Percentiles rank a stretch among this genome's conserved stretches.
Evolutionary conservation across 345 rosid genomes (phyloP).

Genomic region (Eucalyptus urophylla): DNA sequence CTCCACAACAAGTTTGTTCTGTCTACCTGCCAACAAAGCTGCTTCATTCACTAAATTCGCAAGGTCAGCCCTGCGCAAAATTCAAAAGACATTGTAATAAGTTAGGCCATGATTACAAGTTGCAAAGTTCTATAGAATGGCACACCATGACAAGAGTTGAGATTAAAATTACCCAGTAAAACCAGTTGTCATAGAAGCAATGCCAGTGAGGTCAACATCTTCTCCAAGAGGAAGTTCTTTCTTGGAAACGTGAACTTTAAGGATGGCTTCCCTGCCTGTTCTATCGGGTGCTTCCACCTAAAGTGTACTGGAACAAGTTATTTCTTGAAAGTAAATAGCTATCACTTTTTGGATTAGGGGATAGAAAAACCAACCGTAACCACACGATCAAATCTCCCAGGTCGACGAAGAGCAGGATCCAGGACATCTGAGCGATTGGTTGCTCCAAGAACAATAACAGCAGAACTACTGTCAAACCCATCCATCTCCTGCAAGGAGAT

Average conservation of each 20-base stretch:
- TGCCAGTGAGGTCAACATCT: conserved; percentile 58
- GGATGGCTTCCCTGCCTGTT: conserved; percentile 86
- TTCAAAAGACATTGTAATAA: not conserved
- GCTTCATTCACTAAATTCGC: conserved; percentile 98
- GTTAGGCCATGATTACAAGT: not conserved
- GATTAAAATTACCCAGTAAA: conserved; percentile 64
- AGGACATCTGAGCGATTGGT: conserved; percentile 95
- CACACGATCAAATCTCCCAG: conserved; percentile 98
- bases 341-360: not conserved
- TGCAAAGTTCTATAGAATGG: not conserved
- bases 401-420: conserved; percentile 92
- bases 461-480: conserved; percentile 94
- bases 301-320: not conserved
- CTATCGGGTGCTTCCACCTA: conserved; percentile 95
- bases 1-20: conserved; percentile 61
- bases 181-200: conserved; percentile 97
- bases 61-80: conserved; percentile 77
- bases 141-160: not conserved
- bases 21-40: conserved; percentile 93
- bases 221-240: conserved; percentile 79
- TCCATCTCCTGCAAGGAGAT: conserved; percentile 81
- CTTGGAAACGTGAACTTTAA: conserved; percentile 72
- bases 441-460: conserved; percentile 97
- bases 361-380: conserved; percentile 56
- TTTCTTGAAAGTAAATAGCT: not conserved